Percentiles rank a stretch among this genome's conserved stretches.
These are phyloP conservation scores for Saccharomyces cerevisiae DNA, from an alignment of 805 yeast genomes.

Conservation along the genomic window DNA sequence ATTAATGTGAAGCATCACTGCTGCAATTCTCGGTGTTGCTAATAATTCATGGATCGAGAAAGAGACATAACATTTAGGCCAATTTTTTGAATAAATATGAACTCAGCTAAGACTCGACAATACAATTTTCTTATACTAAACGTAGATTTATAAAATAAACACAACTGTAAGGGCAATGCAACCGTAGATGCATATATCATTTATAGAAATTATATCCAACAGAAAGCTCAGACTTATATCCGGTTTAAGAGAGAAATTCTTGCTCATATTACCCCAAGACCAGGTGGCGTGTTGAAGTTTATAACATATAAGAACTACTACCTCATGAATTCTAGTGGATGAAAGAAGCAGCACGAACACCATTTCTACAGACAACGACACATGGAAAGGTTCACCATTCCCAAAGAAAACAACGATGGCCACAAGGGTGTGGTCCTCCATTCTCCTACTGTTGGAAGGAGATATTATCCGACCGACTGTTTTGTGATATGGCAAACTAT, in stretches of 20 bases:
- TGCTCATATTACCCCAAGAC: not conserved
- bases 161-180: not conserved
- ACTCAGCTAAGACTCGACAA: not conserved
- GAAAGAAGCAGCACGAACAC: slow-evolving; percentile 14
- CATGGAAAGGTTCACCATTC: slow-evolving; percentile 23
- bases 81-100: not conserved
- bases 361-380: slow-evolving; percentile 15
- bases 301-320: not conserved
- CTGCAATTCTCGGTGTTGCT: not conserved
- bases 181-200: not conserved
- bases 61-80: not conserved
- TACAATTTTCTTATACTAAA: not conserved
- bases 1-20: not conserved
- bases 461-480: slow-evolving; percentile 6
- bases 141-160: not conserved
- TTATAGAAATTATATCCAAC: not conserved
- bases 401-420: slow-evolving; percentile 22
- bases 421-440: slow-evolving; percentile 15
- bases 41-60: not conserved
- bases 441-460: slow-evolving; percentile 10
- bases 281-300: not conserved
- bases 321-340: not conserved
- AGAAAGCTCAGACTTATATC: not conserved
- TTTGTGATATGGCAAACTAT: slow-evolving; percentile 6
- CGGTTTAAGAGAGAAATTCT: not conserved